These are phyloP conservation scores for Lentinus polychrous DNA, from an alignment of 1,284 basidiomycete genomes.

Conservation along the genomic window DNA sequence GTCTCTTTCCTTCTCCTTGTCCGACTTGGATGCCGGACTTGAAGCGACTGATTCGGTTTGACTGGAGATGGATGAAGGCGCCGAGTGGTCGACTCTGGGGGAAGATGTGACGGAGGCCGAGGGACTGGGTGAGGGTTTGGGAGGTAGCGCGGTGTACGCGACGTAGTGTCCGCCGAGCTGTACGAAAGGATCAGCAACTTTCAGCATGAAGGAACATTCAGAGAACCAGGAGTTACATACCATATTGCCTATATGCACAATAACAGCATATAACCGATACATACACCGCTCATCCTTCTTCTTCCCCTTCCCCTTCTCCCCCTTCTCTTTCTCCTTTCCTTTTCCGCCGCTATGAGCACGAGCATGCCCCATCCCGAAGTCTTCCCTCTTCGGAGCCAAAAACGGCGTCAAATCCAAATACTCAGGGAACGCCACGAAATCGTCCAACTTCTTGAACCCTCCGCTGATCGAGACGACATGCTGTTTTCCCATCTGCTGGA, in stretches of 20 bases:
- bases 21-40: background rate
- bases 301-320: slow-evolving; percentile 15
- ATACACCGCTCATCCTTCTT: slow-evolving; percentile 46
- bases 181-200: slow-evolving; percentile 9
- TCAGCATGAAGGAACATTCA: slow-evolving; percentile 5
- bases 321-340: slow-evolving; percentile 19
- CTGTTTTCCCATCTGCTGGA: slow-evolving; percentile 65
- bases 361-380: slow-evolving; percentile 48
- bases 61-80: background rate
- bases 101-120: slow-evolving; percentile 4
- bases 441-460: slow-evolving; percentile 79
- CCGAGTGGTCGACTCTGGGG: slow-evolving; percentile 9
- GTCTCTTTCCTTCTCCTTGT: background rate
- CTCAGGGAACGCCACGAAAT: slow-evolving; percentile 85
- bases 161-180: slow-evolving; percentile 83
- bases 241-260: slow-evolving; percentile 90
- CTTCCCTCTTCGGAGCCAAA: slow-evolving; percentile 75
- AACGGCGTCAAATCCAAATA: slow-evolving; percentile 80
- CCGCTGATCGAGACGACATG: slow-evolving; percentile 51
- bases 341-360: slow-evolving; percentile 29
- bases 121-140: slow-evolving; percentile 7
- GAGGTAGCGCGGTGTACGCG: slow-evolving; percentile 61
- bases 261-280: slow-evolving; percentile 77
- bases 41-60: background rate
- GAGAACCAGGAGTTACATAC: slow-evolving; percentile 32